Base-by-base conservation (phyloP, 352 stramenopile genomes). In the Pythium pyrilobum region DNA sequence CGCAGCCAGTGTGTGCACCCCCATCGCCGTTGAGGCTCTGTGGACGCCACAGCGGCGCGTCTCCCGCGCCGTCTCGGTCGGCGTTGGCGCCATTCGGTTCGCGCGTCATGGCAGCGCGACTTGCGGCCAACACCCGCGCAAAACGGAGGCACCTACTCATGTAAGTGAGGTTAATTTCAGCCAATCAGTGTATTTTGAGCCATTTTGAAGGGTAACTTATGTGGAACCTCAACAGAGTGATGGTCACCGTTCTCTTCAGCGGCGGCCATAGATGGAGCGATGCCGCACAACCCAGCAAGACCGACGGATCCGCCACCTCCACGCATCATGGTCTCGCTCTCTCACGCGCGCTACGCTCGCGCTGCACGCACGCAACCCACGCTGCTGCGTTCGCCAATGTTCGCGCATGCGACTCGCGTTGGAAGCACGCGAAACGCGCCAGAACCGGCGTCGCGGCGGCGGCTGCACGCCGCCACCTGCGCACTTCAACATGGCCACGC, bases 51-150 rank as follows among this genome's bases (percentile, higher is more conserved):
- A 23, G 18, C 18, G 42, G n/a, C 33, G 46, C 55, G 47, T 47
- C 40, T 3, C 16, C 40, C 27, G 33, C 48, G 18, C 18, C 32
- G 27, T 40, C 42, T 24, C 38, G 18, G 13, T 20, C 36, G 31
- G 5, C 45, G 10, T 15, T 27, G n/a, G n/a, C n/a, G n/a, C 7
- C 20, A 39, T 45, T 36, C 4, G 12, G 31, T 41, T 57, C 47
- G 40, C 39, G 34, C 56, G 20, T 42, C 40, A 57, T 64, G 13
- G 20, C n/a, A 21, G 37, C 34, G 21, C 38, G 3, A 58, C 23
- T n/a, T 18, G n/a, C 8, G 13, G 13, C 21, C 24, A 34, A 38
- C 29, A 40, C 36, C 27, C 38, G 28, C 25, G 23, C 20, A 29
- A 50, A 50, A 41, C 9, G 15, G n/a, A 43, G 37, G 37, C 37